Evolutionary conservation across 2,329 filamentous ascomycete species (phyloP).

Genomic region (Kalaharituber pfeilii): DNA sequence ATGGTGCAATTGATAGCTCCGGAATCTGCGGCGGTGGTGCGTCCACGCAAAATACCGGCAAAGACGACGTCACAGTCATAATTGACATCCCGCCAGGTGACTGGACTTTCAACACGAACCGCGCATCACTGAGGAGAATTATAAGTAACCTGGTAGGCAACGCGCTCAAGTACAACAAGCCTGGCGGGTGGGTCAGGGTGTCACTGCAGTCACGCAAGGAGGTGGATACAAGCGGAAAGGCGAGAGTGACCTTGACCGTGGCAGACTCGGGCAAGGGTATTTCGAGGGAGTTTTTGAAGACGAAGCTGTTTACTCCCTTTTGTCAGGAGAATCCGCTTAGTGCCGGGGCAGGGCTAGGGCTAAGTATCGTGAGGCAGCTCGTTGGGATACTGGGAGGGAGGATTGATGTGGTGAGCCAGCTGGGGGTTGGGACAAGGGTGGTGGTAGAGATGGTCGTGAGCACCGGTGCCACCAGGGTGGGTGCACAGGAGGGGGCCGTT

Average conservation of each 20-base stretch:
- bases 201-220: constrained; percentile 23
- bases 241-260: constrained; percentile 33
- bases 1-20: no score
- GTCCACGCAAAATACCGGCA: constrained; percentile 11
- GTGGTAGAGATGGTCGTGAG: constrained; percentile 26
- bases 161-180: constrained; percentile 42
- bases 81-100: constrained; percentile 33
- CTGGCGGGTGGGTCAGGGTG: constrained; percentile 35
- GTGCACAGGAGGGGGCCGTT: background rate
- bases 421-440: constrained; percentile 39
- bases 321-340: constrained; percentile 44
- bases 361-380: constrained; percentile 46
- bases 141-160: constrained; percentile 48
- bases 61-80: constrained; percentile 31
- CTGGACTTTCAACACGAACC: constrained; percentile 40
- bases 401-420: constrained; percentile 39
- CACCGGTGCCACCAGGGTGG: background rate
- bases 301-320: constrained; percentile 46
- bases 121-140: constrained; percentile 38
- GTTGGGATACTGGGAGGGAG: constrained; percentile 42
- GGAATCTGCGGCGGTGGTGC: constrained; percentile 4
- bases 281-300: constrained; percentile 41
- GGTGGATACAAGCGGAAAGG: constrained; percentile 11
- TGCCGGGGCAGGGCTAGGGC: constrained; percentile 45
- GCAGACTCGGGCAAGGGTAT: constrained; percentile 51